A percentile compares a stretch with the other conserved stretches of the same genome.
These are phyloP conservation scores for Debaryomyces castellii DNA, from an alignment of 805 yeast species.

Conservation along the genomic window DNA sequence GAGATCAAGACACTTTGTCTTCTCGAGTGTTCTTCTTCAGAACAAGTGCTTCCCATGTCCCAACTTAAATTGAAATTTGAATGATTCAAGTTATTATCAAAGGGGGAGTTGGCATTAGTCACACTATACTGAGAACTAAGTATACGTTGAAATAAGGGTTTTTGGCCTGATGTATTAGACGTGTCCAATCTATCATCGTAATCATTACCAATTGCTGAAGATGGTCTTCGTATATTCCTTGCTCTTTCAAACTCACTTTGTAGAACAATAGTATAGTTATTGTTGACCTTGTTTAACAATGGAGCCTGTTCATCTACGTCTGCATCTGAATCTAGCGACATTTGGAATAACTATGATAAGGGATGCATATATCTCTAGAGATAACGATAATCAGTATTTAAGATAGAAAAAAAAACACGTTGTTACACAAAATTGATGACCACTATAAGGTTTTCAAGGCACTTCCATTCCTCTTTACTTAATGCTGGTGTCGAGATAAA, in stretches of 20 bases:
- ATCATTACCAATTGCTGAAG: not conserved
- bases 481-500: too few relatives aligned
- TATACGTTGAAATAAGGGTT: constrained; percentile 28
- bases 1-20: constrained; percentile 19
- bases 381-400: not conserved
- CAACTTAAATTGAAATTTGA: constrained; percentile 2
- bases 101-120: constrained; percentile 25
- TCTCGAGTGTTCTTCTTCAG: constrained; percentile 20
- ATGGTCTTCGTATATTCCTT: not conserved
- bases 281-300: not conserved
- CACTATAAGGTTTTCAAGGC: too few relatives aligned
- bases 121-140: constrained; percentile 29
- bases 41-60: constrained; percentile 13
- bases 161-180: not conserved
- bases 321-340: not conserved
- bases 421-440: too few relatives aligned
- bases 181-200: not conserved
- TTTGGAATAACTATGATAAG: not conserved
- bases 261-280: not conserved
- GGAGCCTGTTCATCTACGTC: not conserved
- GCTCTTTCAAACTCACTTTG: not conserved
- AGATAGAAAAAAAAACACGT: too few relatives aligned
- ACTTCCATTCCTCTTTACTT: too few relatives aligned
- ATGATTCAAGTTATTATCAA: constrained; percentile 8
- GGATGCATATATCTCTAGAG: not conserved